Evolutionary conservation across 148 eudicot species (phyloP).

Genomic region (Mesembryanthemum crystallinum): DNA sequence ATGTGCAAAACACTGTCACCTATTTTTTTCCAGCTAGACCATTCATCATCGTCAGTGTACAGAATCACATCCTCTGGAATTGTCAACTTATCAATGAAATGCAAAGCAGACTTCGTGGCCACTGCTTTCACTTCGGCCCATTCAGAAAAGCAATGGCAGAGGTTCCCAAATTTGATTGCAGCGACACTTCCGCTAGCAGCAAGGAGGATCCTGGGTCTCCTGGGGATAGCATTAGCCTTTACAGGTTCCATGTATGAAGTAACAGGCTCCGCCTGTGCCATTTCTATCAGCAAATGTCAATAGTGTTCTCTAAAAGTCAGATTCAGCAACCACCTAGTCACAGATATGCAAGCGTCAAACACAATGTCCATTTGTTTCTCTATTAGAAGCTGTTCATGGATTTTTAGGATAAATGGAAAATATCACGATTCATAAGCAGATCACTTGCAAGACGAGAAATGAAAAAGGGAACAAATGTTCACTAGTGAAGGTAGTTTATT

Average conservation of each 20-base stretch:
- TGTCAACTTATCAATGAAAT: slow-evolving; percentile 59
- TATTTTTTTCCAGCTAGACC: slow-evolving; percentile 81
- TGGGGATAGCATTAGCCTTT: slow-evolving; percentile 33
- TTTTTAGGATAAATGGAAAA: background rate
- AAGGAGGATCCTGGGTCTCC: slow-evolving; percentile 78
- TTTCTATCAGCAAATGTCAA: slow-evolving; percentile 17
- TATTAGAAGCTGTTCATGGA: background rate
- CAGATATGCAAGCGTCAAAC: background rate
- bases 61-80: slow-evolving; percentile 72
- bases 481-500: background rate
- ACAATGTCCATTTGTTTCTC: background rate
- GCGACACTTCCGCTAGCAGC: slow-evolving; percentile 99
- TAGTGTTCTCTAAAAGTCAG: background rate
- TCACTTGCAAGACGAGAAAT: background rate
- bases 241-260: slow-evolving; percentile 31
- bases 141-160: slow-evolving; percentile 79
- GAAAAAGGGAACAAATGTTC: background rate
- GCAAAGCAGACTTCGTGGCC: slow-evolving; percentile 70
- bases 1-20: slow-evolving; percentile 92
- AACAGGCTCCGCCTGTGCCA: slow-evolving; percentile 37
- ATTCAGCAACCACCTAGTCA: background rate
- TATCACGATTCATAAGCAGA: background rate
- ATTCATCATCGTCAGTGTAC: slow-evolving; percentile 89
- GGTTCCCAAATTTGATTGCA: slow-evolving; percentile 82
- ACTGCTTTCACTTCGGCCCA: slow-evolving; percentile 98